Base-by-base conservation (phyloP, 768 basidiomycete species). In the Auriscalpium microsporum region DNA sequence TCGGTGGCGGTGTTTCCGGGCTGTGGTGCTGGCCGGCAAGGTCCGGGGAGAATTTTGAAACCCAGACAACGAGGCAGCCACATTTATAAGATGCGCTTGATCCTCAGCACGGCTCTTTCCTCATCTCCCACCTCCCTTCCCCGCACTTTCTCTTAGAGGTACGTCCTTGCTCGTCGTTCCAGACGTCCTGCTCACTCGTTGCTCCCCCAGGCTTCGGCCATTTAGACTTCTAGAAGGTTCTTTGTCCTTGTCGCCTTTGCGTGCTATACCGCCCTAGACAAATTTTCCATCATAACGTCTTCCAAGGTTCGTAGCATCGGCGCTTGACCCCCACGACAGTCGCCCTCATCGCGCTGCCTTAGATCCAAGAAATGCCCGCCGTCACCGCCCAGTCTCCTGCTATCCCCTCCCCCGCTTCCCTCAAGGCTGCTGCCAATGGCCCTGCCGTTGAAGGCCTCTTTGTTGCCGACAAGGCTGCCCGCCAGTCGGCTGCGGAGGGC, bases 401-500 rank as follows among this genome's bases (percentile, higher is more conserved):
- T 58, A 73, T 72, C 60, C 78, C 87, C 63, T 74, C 81, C 57
- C 81, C 88, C 57, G 83, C 80, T 64, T 79, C 81, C 56, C 83
- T 90, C 73, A 90, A 90, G 75, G 80, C 84, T 56, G 72, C 69
- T 54, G 56, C 54, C 53, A 67, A 73, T 49, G 71, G 72, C 56
- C 75, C 79, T 58, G 75, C 79, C 53, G 69, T 87, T 58, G 69
- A 87, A 53, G 70, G 84, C 58, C 85, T 95, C 62, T 91, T 95
- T 67, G 82, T 79, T 62, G 76, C 87, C 62, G 94, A 95, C 77
- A 94, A 93, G 75, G 79, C 84, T 60, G 74, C 81, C 54, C 89
- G 92, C 66, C 81, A 82, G 47, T 73, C 84, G 55, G 83, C 91
- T 38, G 86, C 82, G 57, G 73, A 79, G 64, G 71, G 78, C 38